Conservation (phyloP, 2,329 filamentous ascomycete genomes). For the Scedosporium minutisporum region DNA sequence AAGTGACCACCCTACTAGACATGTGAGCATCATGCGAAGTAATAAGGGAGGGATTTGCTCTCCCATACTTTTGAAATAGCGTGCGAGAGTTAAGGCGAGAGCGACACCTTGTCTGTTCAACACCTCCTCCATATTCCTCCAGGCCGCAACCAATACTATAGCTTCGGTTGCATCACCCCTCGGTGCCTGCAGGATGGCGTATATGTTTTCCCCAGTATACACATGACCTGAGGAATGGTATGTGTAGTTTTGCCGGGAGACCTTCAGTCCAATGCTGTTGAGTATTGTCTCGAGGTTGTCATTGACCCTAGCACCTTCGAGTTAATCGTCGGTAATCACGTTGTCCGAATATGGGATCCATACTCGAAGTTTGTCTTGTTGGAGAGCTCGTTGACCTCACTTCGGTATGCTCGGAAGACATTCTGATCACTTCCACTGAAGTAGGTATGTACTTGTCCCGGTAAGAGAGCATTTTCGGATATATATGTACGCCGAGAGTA, state of each 20-base stretch:
- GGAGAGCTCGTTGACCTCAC: conserved; percentile 62
- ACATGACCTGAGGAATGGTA: conserved; percentile 69
- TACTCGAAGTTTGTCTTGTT: conserved; percentile 44
- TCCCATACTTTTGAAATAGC: conserved; percentile 77
- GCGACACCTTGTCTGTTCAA: conserved; percentile 83
- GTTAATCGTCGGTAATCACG: background rate
- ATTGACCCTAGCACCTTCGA: conserved; percentile 41
- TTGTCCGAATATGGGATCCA: conserved; percentile 12
- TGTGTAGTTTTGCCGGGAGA: conserved; percentile 77
- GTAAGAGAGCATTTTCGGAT: conserved; percentile 91
- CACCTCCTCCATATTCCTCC: conserved; percentile 69
- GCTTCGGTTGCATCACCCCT: conserved; percentile 95
- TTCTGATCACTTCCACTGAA: conserved; percentile 95
- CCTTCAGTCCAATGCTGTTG: conserved; percentile 71
- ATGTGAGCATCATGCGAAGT: background rate
- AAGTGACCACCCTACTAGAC: conserved; percentile 68
- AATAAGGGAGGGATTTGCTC: background rate
- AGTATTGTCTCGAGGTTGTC: conserved; percentile 68
- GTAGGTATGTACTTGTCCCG: conserved; percentile 95
- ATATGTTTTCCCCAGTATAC: conserved; percentile 78
- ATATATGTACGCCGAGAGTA: conserved; percentile 93
- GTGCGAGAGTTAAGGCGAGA: conserved; percentile 73
- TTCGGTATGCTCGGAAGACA: conserved; percentile 80
- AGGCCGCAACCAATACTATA: conserved; percentile 83
- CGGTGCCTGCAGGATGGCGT: conserved; percentile 86